phyloP scores from a whole-genome alignment of 371 early-diverging fungal species.

The Parasitella parasitica region DNA sequence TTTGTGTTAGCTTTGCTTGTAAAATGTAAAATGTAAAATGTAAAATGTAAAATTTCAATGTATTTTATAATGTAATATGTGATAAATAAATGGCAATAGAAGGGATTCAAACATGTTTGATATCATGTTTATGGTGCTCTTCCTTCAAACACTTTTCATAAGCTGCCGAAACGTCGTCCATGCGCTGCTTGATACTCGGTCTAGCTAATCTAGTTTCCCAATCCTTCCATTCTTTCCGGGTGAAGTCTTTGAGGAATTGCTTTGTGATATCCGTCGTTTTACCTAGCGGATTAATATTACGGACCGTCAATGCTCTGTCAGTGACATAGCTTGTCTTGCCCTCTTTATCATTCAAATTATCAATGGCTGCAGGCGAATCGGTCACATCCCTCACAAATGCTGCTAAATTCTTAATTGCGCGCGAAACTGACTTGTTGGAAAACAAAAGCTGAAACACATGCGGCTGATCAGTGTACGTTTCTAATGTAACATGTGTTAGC shows the following conservation, averaged over 20 bases:
- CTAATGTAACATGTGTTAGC: conserved; percentile 31
- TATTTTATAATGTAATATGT: background rate
- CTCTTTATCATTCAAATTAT: background rate
- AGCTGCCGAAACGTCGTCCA: conserved; percentile 11
- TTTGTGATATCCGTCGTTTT: conserved; percentile 22
- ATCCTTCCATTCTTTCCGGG: conserved; percentile 19
- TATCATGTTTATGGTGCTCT: background rate
- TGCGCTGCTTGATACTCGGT: conserved; percentile 27
- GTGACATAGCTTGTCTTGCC: conserved; percentile 3
- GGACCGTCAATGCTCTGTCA: conserved; percentile 7
- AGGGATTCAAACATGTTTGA: background rate
- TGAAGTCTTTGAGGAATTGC: conserved; percentile 1
- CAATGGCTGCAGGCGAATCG: background rate
- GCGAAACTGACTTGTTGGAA: conserved; percentile 19
- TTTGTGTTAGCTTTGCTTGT: no score
- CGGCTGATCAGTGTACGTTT: conserved; percentile 71
- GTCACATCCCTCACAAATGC: conserved; percentile 27
- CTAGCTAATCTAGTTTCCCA: conserved; percentile 30
- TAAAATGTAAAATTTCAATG: background rate
- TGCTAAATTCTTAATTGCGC: conserved; percentile 23
- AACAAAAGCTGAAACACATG: conserved; percentile 73
- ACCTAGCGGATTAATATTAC: conserved; percentile 23
- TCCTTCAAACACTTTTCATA: background rate
- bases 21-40: no score
- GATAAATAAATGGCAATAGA: no score